phyloP scores from a whole-genome alignment of 768 basidiomycete genomes.

The Lanmaoa rubissima region DNA sequence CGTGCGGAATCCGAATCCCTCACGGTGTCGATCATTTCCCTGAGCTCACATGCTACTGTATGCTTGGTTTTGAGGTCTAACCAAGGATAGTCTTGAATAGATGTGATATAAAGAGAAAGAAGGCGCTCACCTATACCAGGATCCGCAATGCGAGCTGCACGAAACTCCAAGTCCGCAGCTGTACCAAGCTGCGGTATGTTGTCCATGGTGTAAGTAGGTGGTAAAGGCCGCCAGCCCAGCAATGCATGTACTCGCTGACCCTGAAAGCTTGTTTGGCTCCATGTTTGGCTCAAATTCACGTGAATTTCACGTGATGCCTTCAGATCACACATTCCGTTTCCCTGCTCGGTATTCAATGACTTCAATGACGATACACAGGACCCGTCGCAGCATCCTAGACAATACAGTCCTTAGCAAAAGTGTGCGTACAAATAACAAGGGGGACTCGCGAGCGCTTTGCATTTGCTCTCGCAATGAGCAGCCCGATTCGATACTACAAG shows the following conservation, averaged over 20 bases:
- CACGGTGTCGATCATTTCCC: conserved; percentile 78
- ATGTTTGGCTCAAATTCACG: conserved; percentile 33
- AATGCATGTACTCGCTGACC: conserved; percentile 14
- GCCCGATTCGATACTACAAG: too few species aligned
- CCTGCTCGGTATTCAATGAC: too few species aligned
- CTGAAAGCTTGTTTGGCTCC: conserved; percentile 32
- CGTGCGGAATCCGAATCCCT: conserved; percentile 71
- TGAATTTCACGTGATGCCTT: conserved; percentile 29
- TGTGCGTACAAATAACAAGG: too few species aligned
- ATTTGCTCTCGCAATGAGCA: too few species aligned
- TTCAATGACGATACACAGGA: too few species aligned
- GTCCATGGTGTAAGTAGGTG: conserved; percentile 35
- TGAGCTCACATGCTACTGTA: conserved; percentile 70
- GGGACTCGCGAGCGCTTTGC: too few species aligned
- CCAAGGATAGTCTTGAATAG: neutral
- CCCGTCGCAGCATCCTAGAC: too few species aligned
- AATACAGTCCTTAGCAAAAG: too few species aligned
- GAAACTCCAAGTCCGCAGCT: conserved; percentile 63
- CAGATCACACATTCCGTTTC: too few species aligned
- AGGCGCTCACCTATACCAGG: conserved; percentile 59
- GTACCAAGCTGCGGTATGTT: conserved; percentile 43
- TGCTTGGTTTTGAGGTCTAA: conserved; percentile 72
- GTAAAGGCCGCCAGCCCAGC: neutral
- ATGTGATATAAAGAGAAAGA: neutral
- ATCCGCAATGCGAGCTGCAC: conserved; percentile 72